Base-by-base conservation (phyloP, 306 rosid species). In the Oxytropis ochrocephala region DNA sequence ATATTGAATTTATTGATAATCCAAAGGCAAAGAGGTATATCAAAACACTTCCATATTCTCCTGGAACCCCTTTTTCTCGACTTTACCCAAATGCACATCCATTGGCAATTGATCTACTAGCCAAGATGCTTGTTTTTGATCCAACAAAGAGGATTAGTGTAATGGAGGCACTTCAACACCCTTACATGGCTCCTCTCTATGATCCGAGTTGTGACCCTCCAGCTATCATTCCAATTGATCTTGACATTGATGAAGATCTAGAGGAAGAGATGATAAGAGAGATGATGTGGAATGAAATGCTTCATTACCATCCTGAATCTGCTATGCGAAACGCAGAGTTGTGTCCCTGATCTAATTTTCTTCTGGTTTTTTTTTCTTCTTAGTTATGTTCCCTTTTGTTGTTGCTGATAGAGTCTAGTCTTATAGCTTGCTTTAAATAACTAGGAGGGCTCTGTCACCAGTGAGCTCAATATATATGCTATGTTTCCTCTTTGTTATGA, bases 181-280 rank as follows among this genome's bases (percentile, higher is more conserved):
- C 96, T 39, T 94, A 65, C 83, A 94, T 94, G 98, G 79, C 96
- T 24, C 66, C 88, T 36, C 79, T 94, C 9, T 90, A 86, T 74
- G 98, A 94, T 84, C 86, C 98, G 8, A 90, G 53, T 38, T 44
- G 29, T 24, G 84, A 94, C 73, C 91, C 94, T 78, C 90, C 88
- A 0, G 93, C 96, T 14, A 83, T 86, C 57, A 88, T 90, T 67
- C 96, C 96, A 13, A 80, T 90, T 56, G 98, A 93, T 85, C 98
- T 93, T 19, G 90, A 90, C 82, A 83, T 93, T 27, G 91, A 93
- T 5, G 98, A 90, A 78, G 96, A 88, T 65, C 91, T 90, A 11
- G 96, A 91, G 74, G 98, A 93, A 84, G 93, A 86, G 63, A 82
- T 84, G 90, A 88, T 93, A 86, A 85, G 98, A 82, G 98, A 93